Conservation (phyloP, 257 asterid species). For the Avicennia marina region DNA sequence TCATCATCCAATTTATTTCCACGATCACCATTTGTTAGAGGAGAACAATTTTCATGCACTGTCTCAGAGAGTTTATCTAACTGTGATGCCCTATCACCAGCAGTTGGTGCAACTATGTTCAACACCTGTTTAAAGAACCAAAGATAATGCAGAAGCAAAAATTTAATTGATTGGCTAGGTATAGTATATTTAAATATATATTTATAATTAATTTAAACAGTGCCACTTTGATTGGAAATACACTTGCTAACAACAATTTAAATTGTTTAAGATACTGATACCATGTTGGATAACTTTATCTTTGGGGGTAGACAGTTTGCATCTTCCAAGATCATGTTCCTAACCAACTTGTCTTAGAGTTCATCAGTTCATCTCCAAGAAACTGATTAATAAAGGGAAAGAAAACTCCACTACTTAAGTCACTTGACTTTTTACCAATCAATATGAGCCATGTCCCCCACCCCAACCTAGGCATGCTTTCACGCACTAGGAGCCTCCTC, state of each 20-base stretch:
- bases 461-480: too few relatives aligned
- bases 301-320: not conserved
- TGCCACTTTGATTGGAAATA: not conserved
- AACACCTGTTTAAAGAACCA: constrained; percentile 23
- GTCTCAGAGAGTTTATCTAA: constrained; percentile 13
- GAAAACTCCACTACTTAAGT: too few relatives aligned
- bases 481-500: too few relatives aligned
- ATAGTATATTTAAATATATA: not conserved
- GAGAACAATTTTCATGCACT: constrained; percentile 11
- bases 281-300: not conserved
- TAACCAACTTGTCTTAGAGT: too few relatives aligned
- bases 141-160: not conserved
- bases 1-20: constrained; percentile 16
- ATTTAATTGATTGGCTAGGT: not conserved
- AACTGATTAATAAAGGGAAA: too few relatives aligned
- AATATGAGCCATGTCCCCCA: too few relatives aligned
- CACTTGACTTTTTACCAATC: too few relatives aligned
- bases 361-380: too few relatives aligned
- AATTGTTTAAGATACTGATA: not conserved
- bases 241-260: not conserved
- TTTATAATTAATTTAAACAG: too few relatives aligned
- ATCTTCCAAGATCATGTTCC: not conserved
- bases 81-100: constrained; percentile 10
- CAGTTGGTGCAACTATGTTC: constrained; percentile 18
- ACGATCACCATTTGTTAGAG: constrained; percentile 15